Evolutionary conservation across 2,329 filamentous ascomycete genomes (phyloP), one percentile per base, ranked within the genome.

Genomic region (Colletotrichum liriopes): DNA sequence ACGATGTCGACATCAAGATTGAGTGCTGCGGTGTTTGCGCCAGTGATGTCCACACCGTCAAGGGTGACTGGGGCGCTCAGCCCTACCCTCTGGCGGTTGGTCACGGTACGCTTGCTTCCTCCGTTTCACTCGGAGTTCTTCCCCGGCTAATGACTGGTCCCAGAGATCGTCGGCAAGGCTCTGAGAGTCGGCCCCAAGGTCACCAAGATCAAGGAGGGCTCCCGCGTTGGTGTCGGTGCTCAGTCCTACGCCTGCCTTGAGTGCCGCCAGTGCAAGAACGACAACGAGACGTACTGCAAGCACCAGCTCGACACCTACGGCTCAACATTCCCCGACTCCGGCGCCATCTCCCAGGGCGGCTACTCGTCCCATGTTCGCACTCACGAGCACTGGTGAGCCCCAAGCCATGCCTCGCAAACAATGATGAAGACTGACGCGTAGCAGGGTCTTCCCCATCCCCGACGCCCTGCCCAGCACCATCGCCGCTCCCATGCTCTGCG

Each of bases 1-100:
- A 94, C 82, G 94, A 98, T 80, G 90, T 98, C 77, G 94, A 97
- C 80, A 90, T 98, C 83, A 93, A 95, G 86, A 92, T 98, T 78
- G 91, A 95, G 76, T 92, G 90, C 79, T 96, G 93, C 79, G 93
- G 94, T 78, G 87, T 94, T 65, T 94, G 93, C 80, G 90, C 92
- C 76, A 92, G 89, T 76, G 92, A 94, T 78, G 85, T 93, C 59
- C 92, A 93, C 83, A 93, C 90, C 72, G 88, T 94, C 79, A 90
- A 82, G 77, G 91, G 91, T 74, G 91, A 92, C 73, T 93, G 92
- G 92, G 91, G 90, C 71, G 85, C 83, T 45, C 89, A 90, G 75
- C 84, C 87, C 51, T 91, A 89, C 65, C 91, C 91, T 56, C 85
- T 93, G 55, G 89, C 90, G 71, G 92, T 93, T 77, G 92, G 91